Conservation (phyloP, 495 filamentous ascomycete genomes). For the Penicillium bovifimosum region DNA sequence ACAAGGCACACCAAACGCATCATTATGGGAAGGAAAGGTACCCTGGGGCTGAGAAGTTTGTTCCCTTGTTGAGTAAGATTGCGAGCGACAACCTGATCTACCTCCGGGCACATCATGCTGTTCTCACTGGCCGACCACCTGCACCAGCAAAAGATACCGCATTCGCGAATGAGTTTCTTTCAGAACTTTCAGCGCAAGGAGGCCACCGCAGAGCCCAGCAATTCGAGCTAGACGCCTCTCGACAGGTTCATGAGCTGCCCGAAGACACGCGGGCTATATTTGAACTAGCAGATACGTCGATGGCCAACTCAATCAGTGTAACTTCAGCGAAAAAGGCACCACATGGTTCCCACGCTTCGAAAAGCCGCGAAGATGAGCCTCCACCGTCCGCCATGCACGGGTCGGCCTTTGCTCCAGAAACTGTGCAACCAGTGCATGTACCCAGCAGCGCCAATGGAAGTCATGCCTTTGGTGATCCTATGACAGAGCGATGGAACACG, state of each 20-base stretch:
- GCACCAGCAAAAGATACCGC: conserved; percentile 28
- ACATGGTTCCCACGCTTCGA: neutral
- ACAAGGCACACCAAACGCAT: conserved; percentile 18
- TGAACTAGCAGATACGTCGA: conserved; percentile 41
- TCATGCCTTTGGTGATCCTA: conserved; percentile 10
- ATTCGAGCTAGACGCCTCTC: conserved; percentile 33
- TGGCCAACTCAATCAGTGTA: conserved; percentile 10
- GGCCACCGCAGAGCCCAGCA: conserved; percentile 20
- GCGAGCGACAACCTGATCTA: conserved; percentile 47
- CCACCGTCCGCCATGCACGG: conserved; percentile 29
- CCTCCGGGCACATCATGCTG: conserved; percentile 51
- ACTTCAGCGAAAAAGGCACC: neutral
- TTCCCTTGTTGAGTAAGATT: conserved; percentile 41
- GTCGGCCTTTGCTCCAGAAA: conserved; percentile 44
- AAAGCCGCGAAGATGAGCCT: conserved; percentile 25
- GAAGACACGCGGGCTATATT: conserved; percentile 27
- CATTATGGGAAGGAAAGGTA: conserved; percentile 14
- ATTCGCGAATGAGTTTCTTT: conserved; percentile 22
- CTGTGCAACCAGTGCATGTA: conserved; percentile 15
- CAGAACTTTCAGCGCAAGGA: conserved; percentile 33
- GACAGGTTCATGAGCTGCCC: conserved; percentile 45
- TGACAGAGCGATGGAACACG: conserved; percentile 1
- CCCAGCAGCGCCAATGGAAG: neutral
- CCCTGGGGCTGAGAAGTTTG: conserved; percentile 52
- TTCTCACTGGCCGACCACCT: conserved; percentile 48